phyloP scores from a whole-genome alignment of 441 rosid genomes.

The Eutrema salsugineum region DNA sequence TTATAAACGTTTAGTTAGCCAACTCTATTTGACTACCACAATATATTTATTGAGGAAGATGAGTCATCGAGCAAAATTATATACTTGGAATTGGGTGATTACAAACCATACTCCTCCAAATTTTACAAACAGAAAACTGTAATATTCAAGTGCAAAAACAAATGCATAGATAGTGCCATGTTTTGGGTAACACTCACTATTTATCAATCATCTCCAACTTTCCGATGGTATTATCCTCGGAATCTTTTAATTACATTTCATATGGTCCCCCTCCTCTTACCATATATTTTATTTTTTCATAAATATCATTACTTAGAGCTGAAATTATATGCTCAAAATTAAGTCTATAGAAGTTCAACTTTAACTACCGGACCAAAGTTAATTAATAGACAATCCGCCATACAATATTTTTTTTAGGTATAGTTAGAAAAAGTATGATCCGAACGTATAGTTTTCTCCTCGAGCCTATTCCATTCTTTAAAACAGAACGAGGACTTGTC shows the following conservation, averaged over 20 bases:
- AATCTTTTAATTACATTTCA: constrained; percentile 7
- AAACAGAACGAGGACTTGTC: neutral
- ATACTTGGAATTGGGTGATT: constrained; percentile 2
- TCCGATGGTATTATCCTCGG: constrained; percentile 27
- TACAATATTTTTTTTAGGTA: too few species aligned
- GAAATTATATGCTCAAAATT: neutral
- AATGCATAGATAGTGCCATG: constrained; percentile 28
- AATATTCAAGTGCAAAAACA: constrained; percentile 17
- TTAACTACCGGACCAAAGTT: neutral
- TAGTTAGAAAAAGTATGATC: neutral
- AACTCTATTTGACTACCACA: constrained; percentile 31
- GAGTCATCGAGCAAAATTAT: constrained; percentile 20
- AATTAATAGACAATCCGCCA: neutral
- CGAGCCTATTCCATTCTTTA: neutral
- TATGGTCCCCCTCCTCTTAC: constrained; percentile 20
- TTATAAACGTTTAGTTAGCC: constrained; percentile 32
- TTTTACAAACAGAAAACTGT: neutral
- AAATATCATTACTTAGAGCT: neutral
- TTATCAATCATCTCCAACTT: constrained; percentile 27
- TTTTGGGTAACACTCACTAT: constrained; percentile 31
- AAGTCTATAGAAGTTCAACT: too few species aligned
- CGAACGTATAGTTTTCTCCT: neutral
- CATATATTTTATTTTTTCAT: too few species aligned
- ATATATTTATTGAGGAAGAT: constrained; percentile 16
- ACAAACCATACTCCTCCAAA: constrained; percentile 25